Base-by-base conservation (phyloP, 192 early-diverging fungal genomes). In the Globomyces pollinis-pini region DNA sequence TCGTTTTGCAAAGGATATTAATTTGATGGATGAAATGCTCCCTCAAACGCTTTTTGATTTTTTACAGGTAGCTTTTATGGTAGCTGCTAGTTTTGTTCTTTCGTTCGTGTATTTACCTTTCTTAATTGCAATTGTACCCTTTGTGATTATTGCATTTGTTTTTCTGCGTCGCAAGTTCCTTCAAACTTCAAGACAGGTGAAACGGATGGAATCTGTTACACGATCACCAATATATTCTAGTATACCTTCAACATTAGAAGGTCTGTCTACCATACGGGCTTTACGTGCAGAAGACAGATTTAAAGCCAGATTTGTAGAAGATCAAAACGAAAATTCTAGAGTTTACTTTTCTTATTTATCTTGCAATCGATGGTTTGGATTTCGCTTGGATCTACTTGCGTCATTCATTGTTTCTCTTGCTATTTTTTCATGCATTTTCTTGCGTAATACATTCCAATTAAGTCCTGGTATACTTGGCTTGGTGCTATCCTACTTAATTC, bases 251-350 rank as follows among this genome's bases (percentile, higher is more conserved):
- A 67, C 67, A 23, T 49, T 68, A 15, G 67, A 68, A 61, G 67
- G 67, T 8, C 67, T 68, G n/a, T 60, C 87, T 20, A 89, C 86
- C 4, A 89, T 96, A 26, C 84, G 93, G 18, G 93, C 93, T 15
- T 96, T 85, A 67, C 84, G 87, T 3, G 75, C 72, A 3, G 72
- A 90, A 59, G 65, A 76, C 12, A 68, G 79, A 41, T 91, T 91
- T 61, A 20, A 23, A 30, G 13, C 43, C 7, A 21, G 6, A 11
- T 69, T 68, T 28, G 36, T 43, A 11, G 33, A 56, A 6, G 7
- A 36, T 15, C 67, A 68, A 33, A 47, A 68, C 44, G 42, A 68
- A 12, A 68, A 68, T 34, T 70, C 67, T 12, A 39, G 66, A 11
- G 11, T 70, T 15, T 29, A 38, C 52, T 67, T 66, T 34, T 26